phyloP scores from a whole-genome alignment of 139 green algal species.

The Micractinium sp. region DNA sequence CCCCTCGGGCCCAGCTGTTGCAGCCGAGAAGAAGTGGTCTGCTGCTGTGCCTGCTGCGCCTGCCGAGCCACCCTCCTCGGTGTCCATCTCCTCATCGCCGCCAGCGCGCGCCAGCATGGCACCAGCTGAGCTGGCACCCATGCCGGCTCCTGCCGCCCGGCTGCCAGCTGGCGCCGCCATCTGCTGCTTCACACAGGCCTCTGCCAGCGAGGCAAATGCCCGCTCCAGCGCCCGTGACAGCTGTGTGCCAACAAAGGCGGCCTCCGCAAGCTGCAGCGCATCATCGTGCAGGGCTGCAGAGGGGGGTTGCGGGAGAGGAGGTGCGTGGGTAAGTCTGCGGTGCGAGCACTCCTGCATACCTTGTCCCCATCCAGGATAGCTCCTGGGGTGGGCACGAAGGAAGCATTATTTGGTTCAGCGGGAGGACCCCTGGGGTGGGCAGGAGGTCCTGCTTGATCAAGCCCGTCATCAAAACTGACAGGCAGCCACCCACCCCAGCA shows the following conservation, averaged over 20 bases:
- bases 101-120: not conserved
- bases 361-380: no score
- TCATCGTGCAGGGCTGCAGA: constrained; percentile 40
- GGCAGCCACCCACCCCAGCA: no score
- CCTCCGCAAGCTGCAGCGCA: constrained; percentile 40
- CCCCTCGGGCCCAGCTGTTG: not conserved
- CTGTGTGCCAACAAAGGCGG: constrained; percentile 23
- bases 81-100: constrained; percentile 24
- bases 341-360: not conserved
- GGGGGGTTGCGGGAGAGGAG: not conserved
- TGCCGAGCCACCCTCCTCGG: not conserved
- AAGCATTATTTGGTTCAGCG: no score
- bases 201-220: constrained; percentile 5
- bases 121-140: not conserved
- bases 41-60: not conserved
- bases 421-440: no score
- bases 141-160: not conserved
- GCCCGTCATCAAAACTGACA: no score
- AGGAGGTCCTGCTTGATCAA: no score
- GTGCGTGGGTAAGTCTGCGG: not conserved
- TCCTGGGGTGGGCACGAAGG: no score
- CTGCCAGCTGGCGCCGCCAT: not conserved
- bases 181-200: constrained; percentile 26
- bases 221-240: constrained; percentile 24
- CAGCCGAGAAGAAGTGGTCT: not conserved